Conservation (phyloP, 306 rosid species). For the Abrus pulchellus region DNA sequence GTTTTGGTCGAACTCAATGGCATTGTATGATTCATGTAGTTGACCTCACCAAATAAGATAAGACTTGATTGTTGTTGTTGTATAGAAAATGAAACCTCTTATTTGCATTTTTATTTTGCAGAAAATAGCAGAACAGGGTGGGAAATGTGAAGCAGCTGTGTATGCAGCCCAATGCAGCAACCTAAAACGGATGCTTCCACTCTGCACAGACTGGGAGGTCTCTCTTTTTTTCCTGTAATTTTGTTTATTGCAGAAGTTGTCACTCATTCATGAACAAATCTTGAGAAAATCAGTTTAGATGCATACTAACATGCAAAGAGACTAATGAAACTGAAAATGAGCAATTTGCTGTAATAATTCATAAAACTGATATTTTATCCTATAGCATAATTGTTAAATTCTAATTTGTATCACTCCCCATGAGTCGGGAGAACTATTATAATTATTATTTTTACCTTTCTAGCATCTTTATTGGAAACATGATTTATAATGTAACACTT, state of each 20-base stretch:
- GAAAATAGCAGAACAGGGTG: slow-evolving; percentile 96
- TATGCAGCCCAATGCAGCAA: slow-evolving; percentile 94
- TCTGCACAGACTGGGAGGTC: slow-evolving; percentile 99
- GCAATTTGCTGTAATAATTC: background rate
- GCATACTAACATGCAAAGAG: slow-evolving; percentile 26
- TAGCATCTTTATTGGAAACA: slow-evolving; percentile 41
- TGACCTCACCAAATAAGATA: too few species aligned
- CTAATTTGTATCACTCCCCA: slow-evolving; percentile 7
- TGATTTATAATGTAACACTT: slow-evolving; percentile 40
- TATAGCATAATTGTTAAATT: slow-evolving; percentile 5
- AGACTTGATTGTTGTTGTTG: too few species aligned
- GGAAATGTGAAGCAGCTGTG: slow-evolving; percentile 94
- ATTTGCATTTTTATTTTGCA: slow-evolving; percentile 50
- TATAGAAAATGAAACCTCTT: slow-evolving; percentile 30
- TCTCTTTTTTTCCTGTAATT: slow-evolving; percentile 23
- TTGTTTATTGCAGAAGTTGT: background rate
- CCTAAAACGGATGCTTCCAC: slow-evolving; percentile 87
- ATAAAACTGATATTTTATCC: background rate
- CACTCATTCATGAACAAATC: slow-evolving; percentile 6
- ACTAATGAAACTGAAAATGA: background rate
- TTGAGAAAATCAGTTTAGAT: slow-evolving; percentile 19
- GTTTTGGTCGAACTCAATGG: too few species aligned
- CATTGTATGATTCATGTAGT: too few species aligned
- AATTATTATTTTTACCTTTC: slow-evolving; percentile 22
- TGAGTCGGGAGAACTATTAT: slow-evolving; percentile 15